Base-by-base conservation (phyloP, 1,139 yeast species). In the Yarrowia galli region DNA sequence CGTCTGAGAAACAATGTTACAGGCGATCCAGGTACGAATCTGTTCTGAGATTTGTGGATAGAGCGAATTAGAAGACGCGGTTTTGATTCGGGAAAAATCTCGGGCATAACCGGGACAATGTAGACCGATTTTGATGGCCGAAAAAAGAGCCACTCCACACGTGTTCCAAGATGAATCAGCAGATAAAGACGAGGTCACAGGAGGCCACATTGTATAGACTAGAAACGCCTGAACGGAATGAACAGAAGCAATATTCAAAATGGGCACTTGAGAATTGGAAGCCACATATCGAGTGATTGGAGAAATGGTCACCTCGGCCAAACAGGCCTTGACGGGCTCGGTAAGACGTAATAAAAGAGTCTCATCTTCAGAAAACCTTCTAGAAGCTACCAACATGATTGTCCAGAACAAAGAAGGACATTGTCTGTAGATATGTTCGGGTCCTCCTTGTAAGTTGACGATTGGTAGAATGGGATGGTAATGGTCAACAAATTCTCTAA, bases 91-190 rank as follows among this genome's bases (percentile, higher is more conserved):
- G 71, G 88, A 79, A 76, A 87, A 83, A 72, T 83, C 87, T 51
- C 65, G 25, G 10, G 86, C 80, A 69, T 83, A 84, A 10, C 90
- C 91, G 0, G 95, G 91, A 35, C 90, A 84, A 75, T 95, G 97
- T 46, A 95, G 80, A 0, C 99, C 98, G 15, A 93, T 90, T 69
- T 98, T 81, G 42, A 93, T 89, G 0, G 98, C 98, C 76, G 91
- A 97, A 75, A 91, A 91, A 74, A 92, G 83, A 2, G 98, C 98
- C 60, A 91, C 88, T 0, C 98, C 98, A 18, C 92, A 89, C 0
- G 98, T 91, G 74, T 90, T 91, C 96, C 98, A 95, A 4, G 97
- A 89, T 5, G 97, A 89, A 75, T 95, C 98, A 0, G 98, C 97
- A 77, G 96, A 90, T 64, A 95, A 82, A 0, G 98, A 91, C 0